Evolutionary conservation across 208 protist genomes (phyloP).

Genomic region (Crithidia brevicula): DNA sequence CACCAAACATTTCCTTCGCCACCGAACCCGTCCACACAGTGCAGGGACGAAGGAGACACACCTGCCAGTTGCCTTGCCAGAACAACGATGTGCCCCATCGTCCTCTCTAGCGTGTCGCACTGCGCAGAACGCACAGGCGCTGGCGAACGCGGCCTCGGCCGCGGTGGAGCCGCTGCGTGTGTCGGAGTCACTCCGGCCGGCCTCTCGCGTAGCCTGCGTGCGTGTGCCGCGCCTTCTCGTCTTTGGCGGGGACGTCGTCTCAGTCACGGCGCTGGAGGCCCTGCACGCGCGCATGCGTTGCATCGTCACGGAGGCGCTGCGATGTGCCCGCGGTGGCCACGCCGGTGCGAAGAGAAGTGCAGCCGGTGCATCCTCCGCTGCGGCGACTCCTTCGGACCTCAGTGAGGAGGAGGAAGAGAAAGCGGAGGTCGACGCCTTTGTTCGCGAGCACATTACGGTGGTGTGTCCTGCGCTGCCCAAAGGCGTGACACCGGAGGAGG

Average conservation of each 20-base stretch:
- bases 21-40: background rate
- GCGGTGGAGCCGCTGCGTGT: constrained; percentile 4
- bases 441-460: constrained; percentile 67
- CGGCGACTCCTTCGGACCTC: too few species aligned
- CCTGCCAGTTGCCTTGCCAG: background rate
- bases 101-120: background rate
- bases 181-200: background rate
- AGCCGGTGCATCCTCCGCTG: too few species aligned
- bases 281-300: constrained; percentile 66
- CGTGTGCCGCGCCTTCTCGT: constrained; percentile 74
- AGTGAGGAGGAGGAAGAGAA: constrained; percentile 12
- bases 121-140: background rate
- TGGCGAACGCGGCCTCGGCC: background rate
- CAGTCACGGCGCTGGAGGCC: constrained; percentile 68
- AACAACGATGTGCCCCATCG: background rate
- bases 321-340: background rate
- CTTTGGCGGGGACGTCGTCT: constrained; percentile 87
- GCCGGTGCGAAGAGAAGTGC: too few species aligned
- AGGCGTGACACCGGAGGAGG: constrained; percentile 36
- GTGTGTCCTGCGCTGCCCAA: constrained; percentile 75
- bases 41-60: background rate
- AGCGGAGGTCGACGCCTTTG: constrained; percentile 27
- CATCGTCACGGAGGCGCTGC: constrained; percentile 41
- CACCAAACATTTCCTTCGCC: background rate
- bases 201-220: constrained; percentile 22